phyloP scores from a whole-genome alignment of 495 filamentous ascomycete species.

The Pyrenopolyporus hunteri region DNA sequence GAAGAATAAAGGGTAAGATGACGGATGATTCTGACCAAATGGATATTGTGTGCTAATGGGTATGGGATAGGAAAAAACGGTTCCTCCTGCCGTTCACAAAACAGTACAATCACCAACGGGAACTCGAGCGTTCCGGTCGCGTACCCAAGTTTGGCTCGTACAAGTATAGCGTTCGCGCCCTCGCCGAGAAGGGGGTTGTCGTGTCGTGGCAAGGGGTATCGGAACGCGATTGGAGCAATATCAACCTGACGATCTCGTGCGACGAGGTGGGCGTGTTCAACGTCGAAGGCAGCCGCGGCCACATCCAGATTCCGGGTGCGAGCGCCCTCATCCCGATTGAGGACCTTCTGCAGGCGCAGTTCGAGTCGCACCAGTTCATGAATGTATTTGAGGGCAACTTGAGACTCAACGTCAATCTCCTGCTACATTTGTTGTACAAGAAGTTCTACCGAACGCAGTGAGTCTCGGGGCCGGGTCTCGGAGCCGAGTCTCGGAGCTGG shows the following conservation, averaged over 20 bases:
- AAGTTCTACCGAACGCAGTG: conserved; percentile 92
- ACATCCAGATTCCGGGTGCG: conserved; percentile 94
- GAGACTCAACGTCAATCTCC: conserved; percentile 91
- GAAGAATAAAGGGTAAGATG: conserved; percentile 81
- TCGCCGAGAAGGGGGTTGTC: conserved; percentile 92
- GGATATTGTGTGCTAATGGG: conserved; percentile 12
- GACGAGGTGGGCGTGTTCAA: conserved; percentile 96
- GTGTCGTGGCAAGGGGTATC: conserved; percentile 84
- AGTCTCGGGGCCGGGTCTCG: conserved; percentile 31
- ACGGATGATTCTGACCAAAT: not conserved
- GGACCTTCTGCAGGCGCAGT: conserved; percentile 94
- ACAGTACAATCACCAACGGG: conserved; percentile 97
- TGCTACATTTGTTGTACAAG: conserved; percentile 94
- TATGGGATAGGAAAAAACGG: conserved; percentile 69
- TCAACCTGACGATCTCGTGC: conserved; percentile 91
- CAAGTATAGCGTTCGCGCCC: conserved; percentile 89
- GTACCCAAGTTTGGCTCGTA: conserved; percentile 96
- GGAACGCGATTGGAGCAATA: conserved; percentile 86
- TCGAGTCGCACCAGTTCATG: conserved; percentile 94
- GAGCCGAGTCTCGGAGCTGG: conserved; percentile 45
- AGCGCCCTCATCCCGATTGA: conserved; percentile 90
- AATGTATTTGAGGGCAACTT: conserved; percentile 88
- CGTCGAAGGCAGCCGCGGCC: conserved; percentile 88
- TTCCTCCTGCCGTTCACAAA: conserved; percentile 98
- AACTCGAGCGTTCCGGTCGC: conserved; percentile 87